Evolutionary conservation across 2,329 filamentous ascomycete species (phyloP), one percentile per base, ranked within the genome.

Genomic region (Talaromyces funiculosus): DNA sequence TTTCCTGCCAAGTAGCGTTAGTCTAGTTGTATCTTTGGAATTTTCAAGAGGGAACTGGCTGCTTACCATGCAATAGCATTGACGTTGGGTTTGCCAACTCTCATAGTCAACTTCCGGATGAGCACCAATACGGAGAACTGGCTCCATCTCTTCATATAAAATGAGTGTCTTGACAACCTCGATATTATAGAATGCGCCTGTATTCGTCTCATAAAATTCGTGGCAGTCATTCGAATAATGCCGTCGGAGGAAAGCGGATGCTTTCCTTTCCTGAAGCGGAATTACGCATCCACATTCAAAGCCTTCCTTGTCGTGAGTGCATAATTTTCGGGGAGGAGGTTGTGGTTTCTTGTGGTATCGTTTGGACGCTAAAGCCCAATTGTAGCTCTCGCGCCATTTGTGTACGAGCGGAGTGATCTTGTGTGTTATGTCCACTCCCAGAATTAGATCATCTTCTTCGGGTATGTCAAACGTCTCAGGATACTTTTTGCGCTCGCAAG

Each of bases 141-240:
- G 20, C 4, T 43, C 57, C 57, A 59, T 59, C 57, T 59, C 47
- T 2, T 35, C 45, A 29, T 59, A 51, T n/a, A 59, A 18, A 9
- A 59, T 14, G 3, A 53, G 20, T 2, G 57, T 59, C 18, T 59
- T 59, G 16, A 35, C 35, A 12, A 59, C 16, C 35, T 59, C 57
- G 18, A 59, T 29, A 24, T 59, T 59, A 6, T 51, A 59, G 20
- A 59, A 53, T 14, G 33, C 45, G 1, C 43, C 45, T 12, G 4
- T 12, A 8, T 59, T 59, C 1, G 9, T 5, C 24, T 12, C 10
- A 20, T 6, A 59, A 12, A 59, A 59, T 12, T 59, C 8, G 3
- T 24, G n/a, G 22, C 57, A 59, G 12, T n/a, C 14, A 12, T 51
- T 59, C 31, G 0, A 2, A 20, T 8, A 9, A 59, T 31, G 18